Evolutionary conservation across 2,329 filamentous ascomycete species (phyloP).

Genomic region (Diaporthe capsici): DNA sequence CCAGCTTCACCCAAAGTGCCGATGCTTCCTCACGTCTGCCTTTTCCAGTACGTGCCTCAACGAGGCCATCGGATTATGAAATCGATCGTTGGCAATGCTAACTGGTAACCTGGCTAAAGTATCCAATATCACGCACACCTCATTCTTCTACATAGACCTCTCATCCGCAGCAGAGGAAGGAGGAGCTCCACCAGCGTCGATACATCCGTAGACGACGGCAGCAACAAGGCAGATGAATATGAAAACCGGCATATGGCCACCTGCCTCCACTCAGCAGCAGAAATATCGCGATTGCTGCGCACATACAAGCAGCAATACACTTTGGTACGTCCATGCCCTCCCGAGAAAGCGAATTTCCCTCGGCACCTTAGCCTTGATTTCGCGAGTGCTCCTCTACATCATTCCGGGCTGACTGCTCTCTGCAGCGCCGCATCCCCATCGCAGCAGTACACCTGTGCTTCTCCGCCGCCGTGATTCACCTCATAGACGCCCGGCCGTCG

Average conservation of each 20-base stretch:
- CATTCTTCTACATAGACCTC: slow-evolving; percentile 45
- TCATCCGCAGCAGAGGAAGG: slow-evolving; percentile 28
- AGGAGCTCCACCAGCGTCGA: background rate
- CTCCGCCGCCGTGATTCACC: slow-evolving; percentile 42
- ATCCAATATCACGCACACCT: slow-evolving; percentile 45
- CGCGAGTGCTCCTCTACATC: too few species aligned
- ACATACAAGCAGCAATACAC: slow-evolving; percentile 45
- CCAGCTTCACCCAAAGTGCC: slow-evolving; percentile 39
- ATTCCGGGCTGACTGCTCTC: too few species aligned
- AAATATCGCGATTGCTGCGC: slow-evolving; percentile 43
- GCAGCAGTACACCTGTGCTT: slow-evolving; percentile 43
- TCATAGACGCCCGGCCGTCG: slow-evolving; percentile 43
- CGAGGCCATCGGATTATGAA: too few species aligned
- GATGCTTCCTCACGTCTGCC: slow-evolving; percentile 45
- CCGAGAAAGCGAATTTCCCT: too few species aligned
- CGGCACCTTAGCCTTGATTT: too few species aligned
- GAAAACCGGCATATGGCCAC: slow-evolving; percentile 40
- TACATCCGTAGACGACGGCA: background rate
- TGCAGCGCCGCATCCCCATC: slow-evolving; percentile 43
- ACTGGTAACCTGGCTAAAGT: slow-evolving; percentile 25
- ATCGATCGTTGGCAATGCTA: too few species aligned
- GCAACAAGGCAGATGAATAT: background rate
- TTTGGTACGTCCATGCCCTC: slow-evolving; percentile 33
- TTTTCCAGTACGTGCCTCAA: slow-evolving; percentile 43
- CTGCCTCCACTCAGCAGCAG: slow-evolving; percentile 44